Conservation (phyloP, 352 stramenopile species). For the Phytophthora syringae region DNA sequence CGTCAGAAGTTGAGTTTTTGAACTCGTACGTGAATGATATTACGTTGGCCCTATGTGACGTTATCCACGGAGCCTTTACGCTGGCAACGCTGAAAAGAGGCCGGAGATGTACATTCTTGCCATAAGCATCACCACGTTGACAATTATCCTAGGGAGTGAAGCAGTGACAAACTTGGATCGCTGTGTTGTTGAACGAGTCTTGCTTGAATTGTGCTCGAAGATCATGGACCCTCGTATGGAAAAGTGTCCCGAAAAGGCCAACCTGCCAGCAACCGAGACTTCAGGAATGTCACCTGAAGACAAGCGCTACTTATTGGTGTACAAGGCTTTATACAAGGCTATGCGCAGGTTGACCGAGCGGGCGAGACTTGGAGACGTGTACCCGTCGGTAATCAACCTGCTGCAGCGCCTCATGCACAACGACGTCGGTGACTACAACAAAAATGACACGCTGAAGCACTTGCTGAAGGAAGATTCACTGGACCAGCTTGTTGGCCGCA, state of each 20-base stretch:
- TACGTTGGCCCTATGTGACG: constrained; percentile 71
- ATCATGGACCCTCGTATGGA: constrained; percentile 78
- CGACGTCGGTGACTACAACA: constrained; percentile 83
- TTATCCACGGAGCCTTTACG: constrained; percentile 72
- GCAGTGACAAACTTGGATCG: constrained; percentile 71
- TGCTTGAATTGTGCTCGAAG: constrained; percentile 79
- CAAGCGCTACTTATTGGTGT: constrained; percentile 72
- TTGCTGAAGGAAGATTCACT: constrained; percentile 80
- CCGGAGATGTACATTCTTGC: constrained; percentile 76
- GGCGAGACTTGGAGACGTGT: constrained; percentile 72
- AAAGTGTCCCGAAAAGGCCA: constrained; percentile 53
- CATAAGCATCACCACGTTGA: constrained; percentile 74
- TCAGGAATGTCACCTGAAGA: constrained; percentile 52
- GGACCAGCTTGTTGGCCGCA: constrained; percentile 76
- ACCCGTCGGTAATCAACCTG: constrained; percentile 79
- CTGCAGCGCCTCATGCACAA: constrained; percentile 83
- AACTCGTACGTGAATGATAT: constrained; percentile 84
- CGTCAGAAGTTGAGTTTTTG: constrained; percentile 71
- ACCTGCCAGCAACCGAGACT: constrained; percentile 45
- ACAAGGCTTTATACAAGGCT: constrained; percentile 74
- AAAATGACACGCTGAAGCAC: constrained; percentile 70
- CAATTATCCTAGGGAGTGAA: constrained; percentile 63
- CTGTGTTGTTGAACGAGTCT: constrained; percentile 76
- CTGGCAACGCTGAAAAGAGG: constrained; percentile 63
- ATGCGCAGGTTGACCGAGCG: constrained; percentile 63